These are phyloP conservation scores for Orbilia oligospora DNA, from an alignment of 2,329 filamentous ascomycete species.

Conservation along the genomic window DNA sequence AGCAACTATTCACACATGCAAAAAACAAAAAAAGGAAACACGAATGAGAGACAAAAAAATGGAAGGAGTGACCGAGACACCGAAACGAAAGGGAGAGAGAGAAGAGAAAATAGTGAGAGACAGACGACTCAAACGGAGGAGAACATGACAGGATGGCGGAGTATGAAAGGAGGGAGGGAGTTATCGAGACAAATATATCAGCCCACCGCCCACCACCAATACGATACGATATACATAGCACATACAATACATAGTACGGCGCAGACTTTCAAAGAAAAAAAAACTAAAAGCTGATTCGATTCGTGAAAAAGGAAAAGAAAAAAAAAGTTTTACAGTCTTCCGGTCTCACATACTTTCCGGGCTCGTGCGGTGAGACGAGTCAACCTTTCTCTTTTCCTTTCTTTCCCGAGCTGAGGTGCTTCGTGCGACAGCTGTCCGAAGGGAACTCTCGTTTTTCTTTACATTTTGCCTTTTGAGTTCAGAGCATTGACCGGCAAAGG, in stretches of 20 bases:
- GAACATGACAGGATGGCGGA: slow-evolving; percentile 49
- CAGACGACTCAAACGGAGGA: slow-evolving; percentile 14
- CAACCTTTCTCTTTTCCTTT: slow-evolving; percentile 1
- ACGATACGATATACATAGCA: neutral
- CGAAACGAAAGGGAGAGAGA: slow-evolving; percentile 24
- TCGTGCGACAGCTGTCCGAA: slow-evolving; percentile 54
- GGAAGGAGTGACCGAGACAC: slow-evolving; percentile 15
- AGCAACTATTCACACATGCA: slow-evolving; percentile 14
- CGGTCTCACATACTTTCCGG: slow-evolving; percentile 56
- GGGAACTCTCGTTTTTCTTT: slow-evolving; percentile 42
- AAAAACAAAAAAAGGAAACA: slow-evolving; percentile 10
- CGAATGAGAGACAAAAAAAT: slow-evolving; percentile 22
- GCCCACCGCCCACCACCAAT: slow-evolving; percentile 2
- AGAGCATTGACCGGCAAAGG: slow-evolving; percentile 6
- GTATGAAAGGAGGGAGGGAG: slow-evolving; percentile 58
- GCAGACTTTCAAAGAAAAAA: too few species aligned
- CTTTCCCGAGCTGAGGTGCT: slow-evolving; percentile 7
- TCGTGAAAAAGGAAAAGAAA: neutral
- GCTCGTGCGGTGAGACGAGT: slow-evolving; percentile 50
- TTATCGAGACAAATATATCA: slow-evolving; percentile 58
- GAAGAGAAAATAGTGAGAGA: neutral
- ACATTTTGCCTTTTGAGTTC: too few species aligned
- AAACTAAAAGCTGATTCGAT: too few species aligned
- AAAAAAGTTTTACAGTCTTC: slow-evolving; percentile 17
- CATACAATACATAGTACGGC: too few species aligned